These are phyloP conservation scores for Aspergillus jensenii DNA, from an alignment of 2,329 filamentous ascomycete genomes.

Conservation along the genomic window DNA sequence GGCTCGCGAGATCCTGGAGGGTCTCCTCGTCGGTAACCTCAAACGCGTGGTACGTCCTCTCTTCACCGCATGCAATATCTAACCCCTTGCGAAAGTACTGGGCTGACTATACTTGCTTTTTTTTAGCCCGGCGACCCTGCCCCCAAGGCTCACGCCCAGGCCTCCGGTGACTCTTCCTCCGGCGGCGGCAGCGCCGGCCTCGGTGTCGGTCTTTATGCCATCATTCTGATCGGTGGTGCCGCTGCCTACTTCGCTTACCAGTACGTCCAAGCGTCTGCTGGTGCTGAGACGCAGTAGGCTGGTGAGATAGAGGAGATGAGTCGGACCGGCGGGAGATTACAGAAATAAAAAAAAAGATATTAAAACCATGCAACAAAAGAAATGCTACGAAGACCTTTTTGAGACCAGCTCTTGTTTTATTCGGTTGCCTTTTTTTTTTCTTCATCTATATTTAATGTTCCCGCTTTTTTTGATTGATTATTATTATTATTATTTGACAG, in stretches of 20 bases:
- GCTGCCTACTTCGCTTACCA: constrained; percentile 80
- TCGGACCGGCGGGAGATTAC: background rate
- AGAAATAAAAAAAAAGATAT: background rate
- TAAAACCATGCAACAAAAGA: constrained; percentile 1
- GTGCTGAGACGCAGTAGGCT: constrained; percentile 27
- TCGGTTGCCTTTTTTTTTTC: background rate
- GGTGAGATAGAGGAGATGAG: background rate
- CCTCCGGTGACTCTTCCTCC: constrained; percentile 43
- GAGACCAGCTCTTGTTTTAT: background rate
- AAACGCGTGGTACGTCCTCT: constrained; percentile 72
- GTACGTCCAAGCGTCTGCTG: constrained; percentile 63
- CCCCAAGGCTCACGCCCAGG: constrained; percentile 60
- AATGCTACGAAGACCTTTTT: constrained; percentile 7
- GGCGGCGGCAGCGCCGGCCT: constrained; percentile 46
- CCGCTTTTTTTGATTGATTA: background rate
- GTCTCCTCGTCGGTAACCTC: constrained; percentile 70
- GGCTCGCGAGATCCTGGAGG: constrained; percentile 87
- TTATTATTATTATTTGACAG: background rate
- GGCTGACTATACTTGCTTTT: background rate
- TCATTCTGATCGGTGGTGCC: constrained; percentile 75
- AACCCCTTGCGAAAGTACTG: background rate
- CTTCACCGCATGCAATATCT: background rate
- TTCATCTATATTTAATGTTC: background rate
- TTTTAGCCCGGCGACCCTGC: constrained; percentile 70
- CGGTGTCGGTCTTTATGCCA: constrained; percentile 77